Conservation (phyloP, 768 basidiomycete genomes). For the Amanita thiersii region DNA sequence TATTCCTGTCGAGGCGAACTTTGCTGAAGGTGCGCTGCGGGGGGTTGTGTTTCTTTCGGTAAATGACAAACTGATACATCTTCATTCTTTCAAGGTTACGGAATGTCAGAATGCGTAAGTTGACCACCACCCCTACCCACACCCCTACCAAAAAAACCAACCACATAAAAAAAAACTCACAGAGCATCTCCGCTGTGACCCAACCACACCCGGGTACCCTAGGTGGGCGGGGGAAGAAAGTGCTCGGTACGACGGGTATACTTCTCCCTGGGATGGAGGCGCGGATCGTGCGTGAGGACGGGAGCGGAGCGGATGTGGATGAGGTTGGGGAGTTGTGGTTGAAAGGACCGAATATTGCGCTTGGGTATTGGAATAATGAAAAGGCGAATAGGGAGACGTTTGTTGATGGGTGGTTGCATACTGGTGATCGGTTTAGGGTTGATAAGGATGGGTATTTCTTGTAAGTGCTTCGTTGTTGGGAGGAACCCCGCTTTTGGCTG, state of each 20-base stretch:
- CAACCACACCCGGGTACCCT: slow-evolving; percentile 39
- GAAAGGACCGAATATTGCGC: slow-evolving; percentile 42
- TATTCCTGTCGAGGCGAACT: slow-evolving; percentile 22
- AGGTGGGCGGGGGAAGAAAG: slow-evolving; percentile 28
- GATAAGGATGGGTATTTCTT: slow-evolving; percentile 57
- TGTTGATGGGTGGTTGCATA: slow-evolving; percentile 63
- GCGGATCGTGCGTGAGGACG: slow-evolving; percentile 52
- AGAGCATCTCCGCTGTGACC: slow-evolving; percentile 49
- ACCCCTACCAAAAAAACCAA: neutral
- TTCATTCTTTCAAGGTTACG: slow-evolving; percentile 41
- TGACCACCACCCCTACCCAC: neutral
- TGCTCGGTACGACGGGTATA: slow-evolving; percentile 44
- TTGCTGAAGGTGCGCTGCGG: slow-evolving; percentile 37
- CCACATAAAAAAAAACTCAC: too few relatives aligned
- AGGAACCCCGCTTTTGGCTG: neutral
- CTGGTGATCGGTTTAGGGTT: slow-evolving; percentile 63
- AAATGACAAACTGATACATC: neutral
- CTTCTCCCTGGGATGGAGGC: slow-evolving; percentile 59
- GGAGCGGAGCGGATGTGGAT: slow-evolving; percentile 39
- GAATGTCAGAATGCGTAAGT: slow-evolving; percentile 62
- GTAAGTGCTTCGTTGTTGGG: slow-evolving; percentile 27
- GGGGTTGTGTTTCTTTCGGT: neutral
- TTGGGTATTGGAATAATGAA: slow-evolving; percentile 71
- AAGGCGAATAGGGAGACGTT: slow-evolving; percentile 63
- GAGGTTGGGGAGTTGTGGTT: slow-evolving; percentile 67